A percentile compares a stretch with the other conserved stretches of the same genome.
Evolutionary conservation across 108 stramenopile genomes (phyloP).

Genomic region (Conticribra weissflogii): DNA sequence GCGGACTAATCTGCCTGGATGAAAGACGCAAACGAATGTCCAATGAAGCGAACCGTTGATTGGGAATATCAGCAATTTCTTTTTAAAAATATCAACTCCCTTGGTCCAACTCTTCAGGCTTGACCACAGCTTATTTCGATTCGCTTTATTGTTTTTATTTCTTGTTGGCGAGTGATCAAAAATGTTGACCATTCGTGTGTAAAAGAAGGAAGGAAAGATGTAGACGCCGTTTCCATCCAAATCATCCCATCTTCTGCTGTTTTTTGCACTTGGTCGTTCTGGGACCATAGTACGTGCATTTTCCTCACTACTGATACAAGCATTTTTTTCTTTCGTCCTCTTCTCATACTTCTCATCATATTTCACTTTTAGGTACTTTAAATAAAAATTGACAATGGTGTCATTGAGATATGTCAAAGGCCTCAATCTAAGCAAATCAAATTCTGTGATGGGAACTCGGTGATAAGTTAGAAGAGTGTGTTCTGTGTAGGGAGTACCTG

Average conservation of each 20-base stretch:
- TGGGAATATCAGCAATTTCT: slow-evolving; percentile 59
- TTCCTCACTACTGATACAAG: background rate
- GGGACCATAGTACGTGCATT: background rate
- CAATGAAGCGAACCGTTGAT: slow-evolving; percentile 64
- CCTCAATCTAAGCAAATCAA: slow-evolving; percentile 43
- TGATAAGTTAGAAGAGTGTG: slow-evolving; percentile 27
- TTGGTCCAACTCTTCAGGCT: slow-evolving; percentile 59
- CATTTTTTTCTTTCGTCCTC: background rate
- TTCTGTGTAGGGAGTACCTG: slow-evolving; percentile 24
- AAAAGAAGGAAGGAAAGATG: slow-evolving; percentile 37
- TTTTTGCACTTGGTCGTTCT: background rate
- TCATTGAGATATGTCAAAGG: slow-evolving; percentile 52
- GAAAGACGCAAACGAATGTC: slow-evolving; percentile 38
- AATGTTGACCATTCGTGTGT: slow-evolving; percentile 31
- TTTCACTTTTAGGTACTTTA: slow-evolving; percentile 26
- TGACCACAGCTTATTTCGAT: slow-evolving; percentile 26
- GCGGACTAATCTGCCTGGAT: slow-evolving; percentile 37
- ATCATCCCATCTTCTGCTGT: slow-evolving; percentile 25
- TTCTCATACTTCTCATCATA: background rate
- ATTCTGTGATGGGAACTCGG: slow-evolving; percentile 22
- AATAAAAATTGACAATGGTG: slow-evolving; percentile 49
- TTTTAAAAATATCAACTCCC: slow-evolving; percentile 59
- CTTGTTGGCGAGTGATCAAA: slow-evolving; percentile 7
- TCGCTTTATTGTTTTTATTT: slow-evolving; percentile 21
- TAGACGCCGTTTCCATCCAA: slow-evolving; percentile 37